Conservation (phyloP, 2,329 filamentous ascomycete genomes). For the Colletotrichum sp. region DNA sequence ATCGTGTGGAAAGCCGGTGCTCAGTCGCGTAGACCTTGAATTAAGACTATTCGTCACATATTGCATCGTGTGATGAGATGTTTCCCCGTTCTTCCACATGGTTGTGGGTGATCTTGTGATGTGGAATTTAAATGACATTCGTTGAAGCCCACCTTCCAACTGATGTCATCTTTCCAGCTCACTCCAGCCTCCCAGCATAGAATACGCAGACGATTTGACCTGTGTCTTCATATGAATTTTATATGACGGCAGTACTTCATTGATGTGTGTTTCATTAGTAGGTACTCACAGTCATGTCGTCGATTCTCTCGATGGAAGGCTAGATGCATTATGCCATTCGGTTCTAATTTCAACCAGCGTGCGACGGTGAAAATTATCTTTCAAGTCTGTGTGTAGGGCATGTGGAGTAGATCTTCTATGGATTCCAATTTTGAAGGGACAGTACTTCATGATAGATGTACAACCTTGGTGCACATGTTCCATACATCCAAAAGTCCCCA, state of each 20-base stretch:
- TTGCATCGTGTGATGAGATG: background rate
- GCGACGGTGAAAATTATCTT: background rate
- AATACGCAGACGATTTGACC: background rate
- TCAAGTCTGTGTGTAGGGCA: background rate
- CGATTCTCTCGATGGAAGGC: background rate
- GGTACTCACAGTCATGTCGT: background rate
- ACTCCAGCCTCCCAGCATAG: background rate
- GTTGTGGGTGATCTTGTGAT: background rate
- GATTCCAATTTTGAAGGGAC: background rate
- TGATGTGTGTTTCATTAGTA: background rate
- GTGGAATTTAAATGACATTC: too few relatives aligned
- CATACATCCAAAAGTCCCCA: background rate
- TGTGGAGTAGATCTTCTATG: background rate
- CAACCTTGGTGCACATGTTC: background rate
- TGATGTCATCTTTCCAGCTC: background rate
- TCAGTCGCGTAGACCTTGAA: background rate
- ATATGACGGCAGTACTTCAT: background rate
- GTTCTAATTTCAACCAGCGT: background rate
- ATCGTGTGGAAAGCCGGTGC: background rate
- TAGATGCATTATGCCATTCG: background rate
- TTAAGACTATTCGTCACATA: background rate
- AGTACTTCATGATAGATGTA: background rate
- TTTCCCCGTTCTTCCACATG: accelerated
- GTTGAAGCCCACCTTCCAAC: accelerated
- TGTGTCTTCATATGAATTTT: background rate